Evolutionary conservation across 345 rosid genomes (phyloP).

Genomic region (Linum trigynum): DNA sequence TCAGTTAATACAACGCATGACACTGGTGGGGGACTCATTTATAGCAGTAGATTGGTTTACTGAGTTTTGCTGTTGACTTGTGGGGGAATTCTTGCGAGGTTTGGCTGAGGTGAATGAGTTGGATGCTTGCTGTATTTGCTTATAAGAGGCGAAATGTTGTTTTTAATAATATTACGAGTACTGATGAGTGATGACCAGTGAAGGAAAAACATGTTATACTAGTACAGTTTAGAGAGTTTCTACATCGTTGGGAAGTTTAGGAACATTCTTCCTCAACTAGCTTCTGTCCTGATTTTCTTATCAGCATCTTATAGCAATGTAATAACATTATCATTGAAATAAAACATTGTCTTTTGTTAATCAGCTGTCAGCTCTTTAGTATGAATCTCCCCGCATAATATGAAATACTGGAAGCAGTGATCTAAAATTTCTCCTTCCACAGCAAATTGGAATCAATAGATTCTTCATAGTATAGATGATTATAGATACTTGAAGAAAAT

Average conservation of each 20-base stretch:
- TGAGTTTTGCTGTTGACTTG: constrained; percentile 20
- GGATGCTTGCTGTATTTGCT: constrained; percentile 6
- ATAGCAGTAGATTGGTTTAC: constrained; percentile 15
- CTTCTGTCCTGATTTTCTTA: constrained; percentile 1
- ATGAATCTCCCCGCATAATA: not conserved
- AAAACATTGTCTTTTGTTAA: constrained; percentile 8
- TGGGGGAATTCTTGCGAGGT: not conserved
- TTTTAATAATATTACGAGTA: constrained; percentile 8
- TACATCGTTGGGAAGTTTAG: constrained; percentile 11
- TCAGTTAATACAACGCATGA: fast-evolving
- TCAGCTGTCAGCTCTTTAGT: not conserved
- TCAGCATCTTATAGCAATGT: constrained; percentile 3
- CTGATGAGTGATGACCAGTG: constrained; percentile 13
- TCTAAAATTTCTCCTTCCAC: not conserved
- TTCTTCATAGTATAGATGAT: not conserved
- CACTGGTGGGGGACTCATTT: constrained; percentile 9
- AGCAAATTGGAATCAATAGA: not conserved
- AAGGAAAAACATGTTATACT: constrained; percentile 19
- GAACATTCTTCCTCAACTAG: constrained; percentile 15
- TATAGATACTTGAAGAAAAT: not conserved
- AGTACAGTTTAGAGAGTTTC: constrained; percentile 14
- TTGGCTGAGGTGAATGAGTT: constrained; percentile 15
- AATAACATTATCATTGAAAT: constrained; percentile 12
- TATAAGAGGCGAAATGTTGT: constrained; percentile 14
- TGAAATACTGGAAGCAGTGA: not conserved